Evolutionary conservation across 2,329 filamentous ascomycete genomes (phyloP).

Genomic region (Scedosporium boydii): DNA sequence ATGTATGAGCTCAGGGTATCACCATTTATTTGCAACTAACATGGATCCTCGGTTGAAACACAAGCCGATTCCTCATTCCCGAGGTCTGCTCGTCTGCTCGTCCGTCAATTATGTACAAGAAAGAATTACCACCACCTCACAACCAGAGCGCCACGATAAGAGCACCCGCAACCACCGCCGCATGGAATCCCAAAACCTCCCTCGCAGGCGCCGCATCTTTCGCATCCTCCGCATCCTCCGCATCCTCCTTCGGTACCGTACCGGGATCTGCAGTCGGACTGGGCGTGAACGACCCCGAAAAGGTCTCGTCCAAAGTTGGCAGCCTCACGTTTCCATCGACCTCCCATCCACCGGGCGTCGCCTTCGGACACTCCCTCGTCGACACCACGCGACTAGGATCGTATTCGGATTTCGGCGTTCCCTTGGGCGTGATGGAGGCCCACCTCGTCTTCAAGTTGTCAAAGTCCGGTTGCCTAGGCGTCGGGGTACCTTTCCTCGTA

Average conservation of each 20-base stretch:
- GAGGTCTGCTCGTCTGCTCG: background rate
- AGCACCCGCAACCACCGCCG: background rate
- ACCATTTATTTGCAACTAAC: background rate
- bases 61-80: no score
- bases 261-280: constrained; percentile 4
- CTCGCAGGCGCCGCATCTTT: background rate
- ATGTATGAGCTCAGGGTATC: background rate
- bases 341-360: constrained; percentile 61
- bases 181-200: background rate
- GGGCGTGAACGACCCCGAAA: constrained; percentile 17
- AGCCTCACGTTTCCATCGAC: constrained; percentile 61
- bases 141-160: background rate
- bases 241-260: background rate
- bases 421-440: constrained; percentile 61
- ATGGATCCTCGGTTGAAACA: background rate
- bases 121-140: background rate
- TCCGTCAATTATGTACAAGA: background rate
- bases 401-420: constrained; percentile 59
- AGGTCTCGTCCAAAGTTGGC: constrained; percentile 55
- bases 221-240: background rate
- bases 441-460: constrained; percentile 67
- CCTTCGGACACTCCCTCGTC: constrained; percentile 60
- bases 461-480: constrained; percentile 67
- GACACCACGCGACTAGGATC: constrained; percentile 44
- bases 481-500: constrained; percentile 62